Evolutionary conservation across 495 filamentous ascomycete species (phyloP).

Genomic region (Penicillium alfredii): DNA sequence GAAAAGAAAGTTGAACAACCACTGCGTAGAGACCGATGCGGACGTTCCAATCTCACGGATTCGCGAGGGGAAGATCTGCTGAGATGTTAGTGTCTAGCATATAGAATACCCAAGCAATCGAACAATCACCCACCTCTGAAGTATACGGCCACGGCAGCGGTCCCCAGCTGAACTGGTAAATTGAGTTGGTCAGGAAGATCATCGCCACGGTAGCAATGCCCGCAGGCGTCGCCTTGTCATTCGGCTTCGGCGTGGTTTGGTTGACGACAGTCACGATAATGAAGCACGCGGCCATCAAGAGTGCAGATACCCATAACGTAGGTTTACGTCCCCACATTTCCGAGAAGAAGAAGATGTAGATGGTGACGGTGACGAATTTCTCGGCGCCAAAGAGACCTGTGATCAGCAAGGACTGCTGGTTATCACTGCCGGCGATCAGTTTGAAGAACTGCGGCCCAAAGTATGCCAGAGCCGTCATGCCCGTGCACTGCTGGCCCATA

Average conservation of each 20-base stretch:
- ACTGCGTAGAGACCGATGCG: conserved; percentile 38
- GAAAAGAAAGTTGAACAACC: conserved; percentile 49
- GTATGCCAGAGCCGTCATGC: conserved; percentile 41
- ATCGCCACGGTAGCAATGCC: conserved; percentile 44
- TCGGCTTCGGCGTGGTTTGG: conserved; percentile 27
- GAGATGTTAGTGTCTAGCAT: too few species aligned
- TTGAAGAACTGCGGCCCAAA: conserved; percentile 47
- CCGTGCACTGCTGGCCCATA: conserved; percentile 35
- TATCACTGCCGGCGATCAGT: conserved; percentile 36
- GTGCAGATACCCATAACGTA: conserved; percentile 47
- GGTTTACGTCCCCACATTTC: conserved; percentile 51
- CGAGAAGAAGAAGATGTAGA: conserved; percentile 46
- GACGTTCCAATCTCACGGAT: conserved; percentile 44
- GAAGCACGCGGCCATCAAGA: conserved; percentile 41
- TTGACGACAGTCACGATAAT: conserved; percentile 44
- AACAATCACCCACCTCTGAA: conserved; percentile 22
- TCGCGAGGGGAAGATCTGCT: conserved; percentile 44
- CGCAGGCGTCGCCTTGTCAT: conserved; percentile 27
- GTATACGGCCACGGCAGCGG: conserved; percentile 48
- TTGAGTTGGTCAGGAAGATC: conserved; percentile 42
- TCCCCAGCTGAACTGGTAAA: conserved; percentile 48
- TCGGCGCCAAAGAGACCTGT: conserved; percentile 47
- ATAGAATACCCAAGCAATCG: too few species aligned
- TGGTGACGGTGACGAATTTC: conserved; percentile 41
- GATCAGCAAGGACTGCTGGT: conserved; percentile 35